These are phyloP conservation scores for Trichosporon sp. DNA, from an alignment of 1,284 basidiomycete species.

Conservation along the genomic window DNA sequence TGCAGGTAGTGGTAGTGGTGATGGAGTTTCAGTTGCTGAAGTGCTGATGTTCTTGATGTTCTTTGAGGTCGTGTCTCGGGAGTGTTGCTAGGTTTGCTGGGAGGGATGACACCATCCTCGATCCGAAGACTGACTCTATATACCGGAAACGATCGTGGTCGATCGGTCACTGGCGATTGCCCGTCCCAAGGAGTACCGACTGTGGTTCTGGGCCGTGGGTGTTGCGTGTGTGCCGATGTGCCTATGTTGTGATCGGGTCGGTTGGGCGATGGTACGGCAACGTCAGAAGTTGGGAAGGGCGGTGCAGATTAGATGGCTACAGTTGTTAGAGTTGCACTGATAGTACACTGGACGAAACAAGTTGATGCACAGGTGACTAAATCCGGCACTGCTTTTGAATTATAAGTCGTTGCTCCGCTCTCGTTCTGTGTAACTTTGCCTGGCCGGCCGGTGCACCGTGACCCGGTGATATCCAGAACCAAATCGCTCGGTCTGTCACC, in stretches of 20 bases:
- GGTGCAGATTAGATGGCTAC: conserved; percentile 18
- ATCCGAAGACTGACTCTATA: not conserved
- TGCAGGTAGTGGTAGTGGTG: not conserved
- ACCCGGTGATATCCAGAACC: not conserved
- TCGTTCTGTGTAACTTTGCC: not conserved
- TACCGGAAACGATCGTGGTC: not conserved
- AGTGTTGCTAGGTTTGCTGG: not conserved
- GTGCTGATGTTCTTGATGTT: not conserved
- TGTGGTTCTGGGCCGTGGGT: not conserved
- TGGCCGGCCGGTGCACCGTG: not conserved
- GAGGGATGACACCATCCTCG: conserved; percentile 1
- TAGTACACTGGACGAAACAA: conserved; percentile 12
- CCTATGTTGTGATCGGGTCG: conserved; percentile 3
- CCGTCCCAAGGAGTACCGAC: not conserved
- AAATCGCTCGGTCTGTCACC: not conserved
- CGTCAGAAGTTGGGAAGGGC: conserved; percentile 10
- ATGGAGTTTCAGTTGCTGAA: not conserved
- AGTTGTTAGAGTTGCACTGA: conserved; percentile 8
- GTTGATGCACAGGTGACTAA: conserved; percentile 11
- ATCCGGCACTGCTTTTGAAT: conserved; percentile 15
- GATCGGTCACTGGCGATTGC: conserved; percentile 2
- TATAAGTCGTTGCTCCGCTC: not conserved
- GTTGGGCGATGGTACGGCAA: not conserved
- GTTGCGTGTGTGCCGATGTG: not conserved
- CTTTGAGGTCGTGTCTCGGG: not conserved